phyloP scores from a whole-genome alignment of 2,329 filamentous ascomycete genomes.

The Cercospora zeae-maydis region DNA sequence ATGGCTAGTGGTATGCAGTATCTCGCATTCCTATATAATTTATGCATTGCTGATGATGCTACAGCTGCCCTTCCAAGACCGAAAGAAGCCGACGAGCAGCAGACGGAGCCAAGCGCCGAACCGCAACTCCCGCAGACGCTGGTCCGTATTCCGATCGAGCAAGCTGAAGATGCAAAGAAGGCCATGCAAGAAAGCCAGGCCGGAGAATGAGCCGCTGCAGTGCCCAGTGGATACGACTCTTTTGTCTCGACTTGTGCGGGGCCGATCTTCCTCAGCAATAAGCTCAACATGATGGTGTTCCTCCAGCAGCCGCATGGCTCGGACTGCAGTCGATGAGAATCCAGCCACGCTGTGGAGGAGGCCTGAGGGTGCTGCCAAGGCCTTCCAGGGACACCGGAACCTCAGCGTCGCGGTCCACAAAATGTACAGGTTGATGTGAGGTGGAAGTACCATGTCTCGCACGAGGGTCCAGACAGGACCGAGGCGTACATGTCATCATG shows the following conservation, averaged over 20 bases:
- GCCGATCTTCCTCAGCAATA: not conserved
- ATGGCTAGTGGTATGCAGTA: constrained; percentile 72
- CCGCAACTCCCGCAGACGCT: constrained; percentile 71
- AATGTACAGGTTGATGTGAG: not conserved
- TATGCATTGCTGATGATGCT: not conserved
- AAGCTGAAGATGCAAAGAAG: constrained; percentile 41
- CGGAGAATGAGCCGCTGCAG: constrained; percentile 15
- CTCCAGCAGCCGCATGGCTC: not conserved
- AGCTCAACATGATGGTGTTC: not conserved
- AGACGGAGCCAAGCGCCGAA: constrained; percentile 40
- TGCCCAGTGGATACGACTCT: not conserved
- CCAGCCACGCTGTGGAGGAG: not conserved
- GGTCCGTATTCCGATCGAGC: constrained; percentile 79
- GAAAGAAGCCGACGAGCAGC: constrained; percentile 45
- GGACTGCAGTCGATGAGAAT: not conserved
- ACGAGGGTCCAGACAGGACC: not conserved
- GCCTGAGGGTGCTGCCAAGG: not conserved
- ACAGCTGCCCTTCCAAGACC: constrained; percentile 65
- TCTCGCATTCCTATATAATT: constrained; percentile 58
- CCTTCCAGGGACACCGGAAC: not conserved
- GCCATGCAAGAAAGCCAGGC: constrained; percentile 26
- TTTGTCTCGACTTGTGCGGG: not conserved
- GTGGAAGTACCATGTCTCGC: not conserved
- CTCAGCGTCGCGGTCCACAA: not conserved
- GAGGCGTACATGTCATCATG: not conserved